phyloP scores from a whole-genome alignment of 257 asterid species.

The Petunia secreta region DNA sequence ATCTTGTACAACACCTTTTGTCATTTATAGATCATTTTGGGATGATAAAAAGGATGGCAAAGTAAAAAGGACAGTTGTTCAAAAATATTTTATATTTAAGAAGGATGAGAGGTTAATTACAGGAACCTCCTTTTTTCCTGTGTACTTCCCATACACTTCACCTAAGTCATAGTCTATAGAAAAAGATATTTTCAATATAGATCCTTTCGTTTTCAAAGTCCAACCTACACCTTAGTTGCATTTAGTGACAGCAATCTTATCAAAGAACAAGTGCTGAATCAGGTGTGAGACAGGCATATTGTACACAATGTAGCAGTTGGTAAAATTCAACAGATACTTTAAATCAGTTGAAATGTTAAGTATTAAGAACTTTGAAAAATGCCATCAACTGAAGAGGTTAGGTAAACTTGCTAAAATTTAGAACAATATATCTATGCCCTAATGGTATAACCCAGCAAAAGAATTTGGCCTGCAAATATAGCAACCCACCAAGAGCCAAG shows the following conservation, averaged over 20 bases:
- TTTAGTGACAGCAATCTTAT: neutral
- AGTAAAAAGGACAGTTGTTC: neutral
- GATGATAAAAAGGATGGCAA: neutral
- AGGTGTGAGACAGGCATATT: conserved; percentile 4
- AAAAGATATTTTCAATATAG: too few relatives aligned
- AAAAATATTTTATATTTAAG: conserved; percentile 6
- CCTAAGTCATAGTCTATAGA: neutral
- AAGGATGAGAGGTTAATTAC: neutral
- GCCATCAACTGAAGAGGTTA: neutral
- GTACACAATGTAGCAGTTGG: neutral
- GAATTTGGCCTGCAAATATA: conserved; percentile 10
- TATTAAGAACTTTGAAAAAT: neutral
- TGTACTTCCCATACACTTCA: neutral
- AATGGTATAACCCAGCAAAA: conserved; percentile 5
- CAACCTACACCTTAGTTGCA: neutral
- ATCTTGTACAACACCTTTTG: neutral
- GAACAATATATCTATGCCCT: neutral
- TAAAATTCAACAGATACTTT: neutral
- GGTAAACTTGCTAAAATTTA: neutral
- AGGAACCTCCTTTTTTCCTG: neutral
- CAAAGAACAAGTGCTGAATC: neutral
- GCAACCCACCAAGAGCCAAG: conserved; percentile 71
- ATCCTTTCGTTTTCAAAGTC: neutral
- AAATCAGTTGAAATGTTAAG: conserved; percentile 15
- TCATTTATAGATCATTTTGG: neutral